Conservation (phyloP, 2,329 filamentous ascomycete genomes). For the Ustilaginoidea virens region DNA sequence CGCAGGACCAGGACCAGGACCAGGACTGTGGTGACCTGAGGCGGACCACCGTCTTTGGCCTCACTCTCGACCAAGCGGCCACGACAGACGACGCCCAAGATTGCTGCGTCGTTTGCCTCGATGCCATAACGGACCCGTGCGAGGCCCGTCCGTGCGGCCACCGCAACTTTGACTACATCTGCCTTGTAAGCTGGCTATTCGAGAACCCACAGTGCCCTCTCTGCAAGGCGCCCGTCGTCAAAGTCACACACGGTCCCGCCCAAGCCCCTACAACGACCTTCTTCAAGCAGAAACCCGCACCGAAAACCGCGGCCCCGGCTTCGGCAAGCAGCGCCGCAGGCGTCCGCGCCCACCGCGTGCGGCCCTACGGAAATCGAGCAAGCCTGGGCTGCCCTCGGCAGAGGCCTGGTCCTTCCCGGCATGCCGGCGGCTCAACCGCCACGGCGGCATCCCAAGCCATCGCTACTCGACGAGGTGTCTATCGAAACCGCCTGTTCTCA, state of each 20-base stretch:
- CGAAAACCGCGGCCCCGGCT: conserved; percentile 1
- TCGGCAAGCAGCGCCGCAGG: conserved; percentile 2
- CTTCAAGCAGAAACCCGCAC: conserved; percentile 27
- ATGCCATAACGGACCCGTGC: conserved; percentile 55
- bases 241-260: conserved; percentile 50
- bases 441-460: conserved; percentile 6
- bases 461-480: conserved; percentile 53
- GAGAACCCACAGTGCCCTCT: conserved; percentile 60
- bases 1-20: neutral
- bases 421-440: neutral
- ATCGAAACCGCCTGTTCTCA: conserved; percentile 57
- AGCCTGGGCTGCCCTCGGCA: neutral
- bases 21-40: too few species aligned
- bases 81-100: conserved; percentile 10
- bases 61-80: conserved; percentile 28
- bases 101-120: conserved; percentile 79
- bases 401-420: too few species aligned
- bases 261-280: conserved; percentile 29
- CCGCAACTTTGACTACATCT: conserved; percentile 70
- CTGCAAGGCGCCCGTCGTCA: conserved; percentile 44
- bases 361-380: neutral
- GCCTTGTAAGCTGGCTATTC: conserved; percentile 69
- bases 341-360: too few species aligned
- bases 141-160: conserved; percentile 65
- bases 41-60: too few species aligned